phyloP scores from a whole-genome alignment of 768 basidiomycete genomes.

The Suillus ampliporus region DNA sequence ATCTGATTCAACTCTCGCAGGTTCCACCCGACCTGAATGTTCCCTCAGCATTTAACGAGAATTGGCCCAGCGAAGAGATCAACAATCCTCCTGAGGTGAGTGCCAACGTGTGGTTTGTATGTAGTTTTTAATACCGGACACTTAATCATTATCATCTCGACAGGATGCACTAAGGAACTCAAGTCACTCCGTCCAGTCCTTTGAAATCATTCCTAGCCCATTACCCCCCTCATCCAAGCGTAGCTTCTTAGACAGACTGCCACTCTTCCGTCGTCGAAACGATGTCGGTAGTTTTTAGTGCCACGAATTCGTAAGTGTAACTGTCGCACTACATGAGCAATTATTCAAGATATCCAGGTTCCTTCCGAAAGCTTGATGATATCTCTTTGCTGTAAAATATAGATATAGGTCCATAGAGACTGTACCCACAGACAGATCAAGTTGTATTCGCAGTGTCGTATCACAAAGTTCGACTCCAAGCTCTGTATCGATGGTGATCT shows the following conservation, averaged over 20 bases:
- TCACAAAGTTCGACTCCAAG: neutral
- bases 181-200: neutral
- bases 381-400: neutral
- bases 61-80: neutral
- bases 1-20: neutral
- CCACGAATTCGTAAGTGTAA: neutral
- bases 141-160: no score
- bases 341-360: neutral
- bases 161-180: neutral
- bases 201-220: neutral
- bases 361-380: neutral
- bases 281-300: neutral
- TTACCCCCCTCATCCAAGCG: neutral
- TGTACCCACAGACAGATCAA: neutral
- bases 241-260: neutral
- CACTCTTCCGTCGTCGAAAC: neutral
- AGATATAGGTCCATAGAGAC: neutral
- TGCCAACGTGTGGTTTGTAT: no score
- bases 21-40: slow-evolving; percentile 1
- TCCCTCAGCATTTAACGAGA: neutral
- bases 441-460: neutral
- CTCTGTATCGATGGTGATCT: neutral
- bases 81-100: neutral
- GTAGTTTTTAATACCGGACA: neutral
- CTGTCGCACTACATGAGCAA: no score